These are phyloP conservation scores for Monilinia fructigena DNA, from an alignment of 2,329 filamentous ascomycete genomes.

Conservation along the genomic window DNA sequence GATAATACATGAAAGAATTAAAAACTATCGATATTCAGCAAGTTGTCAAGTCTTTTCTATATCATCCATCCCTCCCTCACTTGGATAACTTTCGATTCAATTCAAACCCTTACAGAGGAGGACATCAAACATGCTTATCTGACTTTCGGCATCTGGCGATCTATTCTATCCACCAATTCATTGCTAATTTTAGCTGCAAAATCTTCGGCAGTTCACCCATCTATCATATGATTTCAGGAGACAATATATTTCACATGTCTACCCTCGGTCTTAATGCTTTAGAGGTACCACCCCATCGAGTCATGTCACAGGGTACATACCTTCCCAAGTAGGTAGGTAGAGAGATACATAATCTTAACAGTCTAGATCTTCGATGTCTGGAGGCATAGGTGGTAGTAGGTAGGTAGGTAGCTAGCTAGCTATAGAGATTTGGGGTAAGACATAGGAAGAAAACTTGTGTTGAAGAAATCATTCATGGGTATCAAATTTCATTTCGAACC, in stretches of 20 bases:
- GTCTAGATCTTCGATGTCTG: constrained; percentile 2
- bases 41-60: neutral
- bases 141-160: neutral
- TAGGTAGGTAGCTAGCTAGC: too few species aligned
- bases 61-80: too few species aligned
- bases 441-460: neutral
- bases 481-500: neutral
- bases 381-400: neutral
- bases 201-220: neutral
- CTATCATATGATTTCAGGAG: neutral
- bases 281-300: neutral
- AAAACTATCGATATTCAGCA: too few species aligned
- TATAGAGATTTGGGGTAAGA: neutral
- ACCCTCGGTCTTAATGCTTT: neutral
- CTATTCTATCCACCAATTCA: neutral
- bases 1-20: neutral
- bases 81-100: neutral
- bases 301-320: neutral
- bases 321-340: constrained; percentile 13
- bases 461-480: neutral
- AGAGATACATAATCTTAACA: neutral
- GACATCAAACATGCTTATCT: neutral
- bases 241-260: constrained; percentile 11
- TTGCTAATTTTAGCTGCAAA: neutral
- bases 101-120: neutral